Conservation (phyloP, 345 rosid species). For the Capsella bursapastoris region DNA sequence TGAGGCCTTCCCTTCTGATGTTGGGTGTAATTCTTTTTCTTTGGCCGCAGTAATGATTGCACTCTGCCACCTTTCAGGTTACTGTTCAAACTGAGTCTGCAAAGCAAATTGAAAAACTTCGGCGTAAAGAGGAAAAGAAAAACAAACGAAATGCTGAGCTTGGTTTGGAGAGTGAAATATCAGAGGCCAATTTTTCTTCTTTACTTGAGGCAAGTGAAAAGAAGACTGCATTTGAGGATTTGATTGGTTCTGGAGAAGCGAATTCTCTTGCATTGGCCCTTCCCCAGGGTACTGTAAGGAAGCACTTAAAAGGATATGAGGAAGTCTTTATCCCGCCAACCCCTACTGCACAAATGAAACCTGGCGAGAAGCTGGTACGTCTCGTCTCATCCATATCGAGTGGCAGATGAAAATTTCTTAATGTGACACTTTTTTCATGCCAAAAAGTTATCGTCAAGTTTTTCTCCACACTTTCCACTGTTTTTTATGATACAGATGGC, state of each 20-base stretch:
- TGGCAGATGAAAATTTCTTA: neutral
- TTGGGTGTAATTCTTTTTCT: conserved; percentile 19
- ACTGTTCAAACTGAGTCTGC: conserved; percentile 92
- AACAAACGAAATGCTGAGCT: conserved; percentile 74
- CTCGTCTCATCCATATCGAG: conserved; percentile 28
- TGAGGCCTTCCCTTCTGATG: conserved; percentile 26
- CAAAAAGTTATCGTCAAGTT: conserved; percentile 25
- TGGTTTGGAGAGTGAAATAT: conserved; percentile 66
- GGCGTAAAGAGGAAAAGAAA: conserved; percentile 95
- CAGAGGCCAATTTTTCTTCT: conserved; percentile 78
- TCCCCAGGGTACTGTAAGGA: conserved; percentile 91
- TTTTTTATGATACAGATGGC: neutral
- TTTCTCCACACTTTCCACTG: conserved; percentile 10
- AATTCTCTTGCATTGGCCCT: conserved; percentile 67
- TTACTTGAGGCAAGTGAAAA: conserved; percentile 90
- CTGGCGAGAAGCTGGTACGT: conserved; percentile 94
- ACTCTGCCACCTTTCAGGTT: conserved; percentile 58
- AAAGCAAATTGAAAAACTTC: conserved; percentile 89
- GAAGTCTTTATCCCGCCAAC: conserved; percentile 91
- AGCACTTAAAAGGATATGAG: conserved; percentile 88
- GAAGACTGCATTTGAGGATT: conserved; percentile 66
- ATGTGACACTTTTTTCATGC: conserved; percentile 8
- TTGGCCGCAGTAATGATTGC: conserved; percentile 23
- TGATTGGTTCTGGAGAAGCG: conserved; percentile 72
- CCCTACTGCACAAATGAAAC: conserved; percentile 88